These are phyloP conservation scores for Dryas alaskensis DNA, from an alignment of 306 rosid genomes.

Conservation along the genomic window DNA sequence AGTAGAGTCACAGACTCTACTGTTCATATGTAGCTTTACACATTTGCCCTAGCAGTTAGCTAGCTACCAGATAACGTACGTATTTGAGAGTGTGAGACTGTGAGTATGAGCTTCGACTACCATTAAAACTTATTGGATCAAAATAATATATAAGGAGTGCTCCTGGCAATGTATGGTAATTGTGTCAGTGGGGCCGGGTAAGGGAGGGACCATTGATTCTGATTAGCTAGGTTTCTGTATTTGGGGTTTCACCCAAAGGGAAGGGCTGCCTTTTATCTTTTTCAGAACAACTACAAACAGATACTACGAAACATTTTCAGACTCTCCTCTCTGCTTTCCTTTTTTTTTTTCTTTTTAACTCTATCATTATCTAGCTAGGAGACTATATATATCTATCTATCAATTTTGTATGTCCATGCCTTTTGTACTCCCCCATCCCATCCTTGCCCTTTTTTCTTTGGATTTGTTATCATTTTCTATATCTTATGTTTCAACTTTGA, in stretches of 20 bases:
- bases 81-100: no score
- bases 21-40: constrained; percentile 44
- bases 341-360: neutral
- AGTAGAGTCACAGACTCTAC: constrained; percentile 65
- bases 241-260: constrained; percentile 73
- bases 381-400: neutral
- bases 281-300: constrained; percentile 59
- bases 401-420: neutral
- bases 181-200: constrained; percentile 34
- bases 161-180: neutral
- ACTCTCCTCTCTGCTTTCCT: constrained; percentile 7
- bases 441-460: neutral
- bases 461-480: constrained; percentile 1
- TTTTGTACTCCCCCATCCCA: neutral
- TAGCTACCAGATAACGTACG: no score
- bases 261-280: constrained; percentile 56
- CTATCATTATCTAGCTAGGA: neutral
- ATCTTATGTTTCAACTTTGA: neutral
- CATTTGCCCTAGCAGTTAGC: constrained; percentile 26
- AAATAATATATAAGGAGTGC: no score
- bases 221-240: constrained; percentile 36
- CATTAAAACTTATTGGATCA: no score
- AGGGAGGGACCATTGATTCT: constrained; percentile 52
- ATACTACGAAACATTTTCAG: constrained; percentile 39
- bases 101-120: no score